These are phyloP conservation scores for Leccinellum luteum DNA, from an alignment of 768 basidiomycete genomes.

Conservation along the genomic window DNA sequence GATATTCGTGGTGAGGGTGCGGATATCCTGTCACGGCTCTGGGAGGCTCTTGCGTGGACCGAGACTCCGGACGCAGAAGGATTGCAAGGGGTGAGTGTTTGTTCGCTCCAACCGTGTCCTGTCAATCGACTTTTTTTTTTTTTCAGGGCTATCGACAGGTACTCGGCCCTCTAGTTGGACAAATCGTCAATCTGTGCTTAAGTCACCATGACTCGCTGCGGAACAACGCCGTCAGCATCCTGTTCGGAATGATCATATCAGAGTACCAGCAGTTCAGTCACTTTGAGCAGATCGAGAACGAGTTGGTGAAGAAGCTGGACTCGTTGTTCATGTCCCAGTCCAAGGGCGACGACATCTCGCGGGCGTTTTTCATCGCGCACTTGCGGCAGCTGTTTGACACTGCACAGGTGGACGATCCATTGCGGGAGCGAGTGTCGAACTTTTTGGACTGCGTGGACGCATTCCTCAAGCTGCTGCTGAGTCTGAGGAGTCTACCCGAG, in stretches of 20 bases:
- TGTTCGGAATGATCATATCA: conserved; percentile 94
- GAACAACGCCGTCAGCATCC: conserved; percentile 85
- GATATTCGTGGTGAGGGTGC: conserved; percentile 94
- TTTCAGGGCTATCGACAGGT: conserved; percentile 79
- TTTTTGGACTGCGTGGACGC: conserved; percentile 90
- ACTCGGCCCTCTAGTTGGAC: conserved; percentile 80
- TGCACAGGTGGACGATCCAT: conserved; percentile 72
- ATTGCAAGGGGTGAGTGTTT: conserved; percentile 62
- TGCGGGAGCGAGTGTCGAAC: conserved; percentile 71
- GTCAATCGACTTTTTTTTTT: neutral
- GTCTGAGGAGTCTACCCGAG: conserved; percentile 84
- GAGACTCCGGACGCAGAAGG: conserved; percentile 49
- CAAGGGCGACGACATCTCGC: conserved; percentile 86
- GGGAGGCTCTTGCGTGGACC: conserved; percentile 84
- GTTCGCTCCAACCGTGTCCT: neutral
- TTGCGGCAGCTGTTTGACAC: conserved; percentile 87
- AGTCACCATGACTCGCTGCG: conserved; percentile 93
- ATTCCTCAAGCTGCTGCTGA: conserved; percentile 88
- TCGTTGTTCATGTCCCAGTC: conserved; percentile 91
- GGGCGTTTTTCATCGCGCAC: conserved; percentile 90
- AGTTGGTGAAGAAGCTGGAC: conserved; percentile 88
- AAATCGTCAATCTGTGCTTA: conserved; percentile 87
- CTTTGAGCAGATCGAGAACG: conserved; percentile 89
- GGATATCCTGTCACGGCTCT: conserved; percentile 70
- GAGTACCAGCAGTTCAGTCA: conserved; percentile 83